These are phyloP conservation scores for Camelina laxa DNA, from an alignment of 345 rosid genomes.

Conservation along the genomic window DNA sequence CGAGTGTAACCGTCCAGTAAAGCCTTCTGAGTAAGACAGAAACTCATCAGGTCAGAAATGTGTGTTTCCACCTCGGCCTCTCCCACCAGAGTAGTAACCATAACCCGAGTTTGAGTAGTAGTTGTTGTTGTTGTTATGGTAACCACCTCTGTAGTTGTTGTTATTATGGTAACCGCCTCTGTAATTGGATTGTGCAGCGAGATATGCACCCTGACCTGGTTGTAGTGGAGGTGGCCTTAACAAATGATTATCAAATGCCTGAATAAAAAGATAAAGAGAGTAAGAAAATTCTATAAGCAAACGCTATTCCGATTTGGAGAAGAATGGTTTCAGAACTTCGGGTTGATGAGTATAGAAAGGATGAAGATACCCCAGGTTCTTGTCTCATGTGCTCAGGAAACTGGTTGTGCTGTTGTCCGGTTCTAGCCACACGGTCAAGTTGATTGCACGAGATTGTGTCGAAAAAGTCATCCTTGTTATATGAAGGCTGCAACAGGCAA, in stretches of 20 bases:
- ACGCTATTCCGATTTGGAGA: background rate
- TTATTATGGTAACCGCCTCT: slow-evolving; percentile 26
- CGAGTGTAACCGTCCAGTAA: slow-evolving; percentile 1
- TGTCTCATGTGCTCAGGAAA: slow-evolving; percentile 78
- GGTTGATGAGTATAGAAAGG: background rate
- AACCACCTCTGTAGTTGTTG: slow-evolving; percentile 34
- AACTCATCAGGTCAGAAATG: slow-evolving; percentile 32
- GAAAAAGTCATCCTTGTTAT: slow-evolving; percentile 90
- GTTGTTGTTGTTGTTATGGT: slow-evolving; percentile 20
- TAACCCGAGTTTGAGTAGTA: slow-evolving; percentile 33
- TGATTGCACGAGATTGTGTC: slow-evolving; percentile 74
- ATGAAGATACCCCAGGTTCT: slow-evolving; percentile 65
- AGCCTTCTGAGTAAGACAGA: background rate
- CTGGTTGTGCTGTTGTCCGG: slow-evolving; percentile 54
- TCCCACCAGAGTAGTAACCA: slow-evolving; percentile 36
- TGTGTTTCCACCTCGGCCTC: slow-evolving; percentile 42
- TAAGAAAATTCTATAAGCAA: background rate
- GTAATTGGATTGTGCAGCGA: slow-evolving; percentile 44
- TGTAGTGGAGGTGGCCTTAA: slow-evolving; percentile 39
- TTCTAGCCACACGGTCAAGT: slow-evolving; percentile 52
- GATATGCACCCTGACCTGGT: slow-evolving; percentile 47
- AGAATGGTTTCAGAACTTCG: slow-evolving; percentile 10
- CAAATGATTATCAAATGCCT: slow-evolving; percentile 39
- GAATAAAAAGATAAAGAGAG: slow-evolving; percentile 2
- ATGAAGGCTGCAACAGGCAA: slow-evolving; percentile 63